These are phyloP conservation scores for Wickerhamomyces canadensis DNA, from an alignment of 805 yeast species.

Conservation along the genomic window DNA sequence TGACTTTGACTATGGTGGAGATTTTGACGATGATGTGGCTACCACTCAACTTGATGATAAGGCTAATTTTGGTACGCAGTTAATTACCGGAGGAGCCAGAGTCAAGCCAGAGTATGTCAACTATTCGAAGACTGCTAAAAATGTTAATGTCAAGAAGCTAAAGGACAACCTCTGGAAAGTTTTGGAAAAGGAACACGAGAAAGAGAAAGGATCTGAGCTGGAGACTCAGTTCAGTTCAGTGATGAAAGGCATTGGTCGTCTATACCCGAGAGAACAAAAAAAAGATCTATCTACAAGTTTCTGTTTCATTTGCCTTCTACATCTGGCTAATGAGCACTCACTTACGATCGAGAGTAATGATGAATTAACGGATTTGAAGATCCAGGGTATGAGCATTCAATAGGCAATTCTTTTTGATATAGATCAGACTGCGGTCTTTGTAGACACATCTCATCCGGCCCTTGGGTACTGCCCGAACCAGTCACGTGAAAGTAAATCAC, in stretches of 20 bases:
- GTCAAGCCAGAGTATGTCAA: conserved; percentile 40
- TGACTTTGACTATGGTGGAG: conserved; percentile 8
- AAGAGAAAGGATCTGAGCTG: background rate
- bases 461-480: too few relatives aligned
- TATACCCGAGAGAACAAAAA: conserved; percentile 51
- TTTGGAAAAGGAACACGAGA: conserved; percentile 23
- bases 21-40: conserved; percentile 14
- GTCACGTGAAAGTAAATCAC: too few relatives aligned
- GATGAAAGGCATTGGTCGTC: conserved; percentile 41
- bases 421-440: too few relatives aligned
- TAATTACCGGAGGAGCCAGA: conserved; percentile 23
- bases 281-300: conserved; percentile 78
- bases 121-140: conserved; percentile 69
- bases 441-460: too few relatives aligned
- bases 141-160: conserved; percentile 66
- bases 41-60: conserved; percentile 12
- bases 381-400: too few relatives aligned
- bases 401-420: too few relatives aligned
- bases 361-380: background rate
- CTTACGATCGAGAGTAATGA: conserved; percentile 42
- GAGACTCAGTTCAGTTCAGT: conserved; percentile 36
- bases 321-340: conserved; percentile 84
- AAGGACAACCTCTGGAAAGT: conserved; percentile 75
- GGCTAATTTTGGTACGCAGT: conserved; percentile 22
- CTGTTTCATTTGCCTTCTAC: conserved; percentile 77